A percentile compares a stretch with the other conserved stretches of the same genome.
Conservation (phyloP, 2,329 filamentous ascomycete genomes). For the Verticillium isaacii region DNA sequence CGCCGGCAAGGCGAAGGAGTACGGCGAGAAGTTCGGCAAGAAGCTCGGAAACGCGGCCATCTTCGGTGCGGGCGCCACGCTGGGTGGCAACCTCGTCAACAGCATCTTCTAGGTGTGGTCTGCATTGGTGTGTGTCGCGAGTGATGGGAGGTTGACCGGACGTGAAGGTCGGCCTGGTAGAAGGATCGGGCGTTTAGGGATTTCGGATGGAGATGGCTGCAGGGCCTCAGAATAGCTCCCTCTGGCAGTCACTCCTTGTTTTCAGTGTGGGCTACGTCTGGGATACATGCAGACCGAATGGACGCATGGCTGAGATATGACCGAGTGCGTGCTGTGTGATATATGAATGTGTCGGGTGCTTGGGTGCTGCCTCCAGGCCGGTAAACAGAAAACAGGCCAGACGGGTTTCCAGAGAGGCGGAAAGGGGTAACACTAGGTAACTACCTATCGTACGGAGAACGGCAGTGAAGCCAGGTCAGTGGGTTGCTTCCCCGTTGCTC, state of each 20-base stretch:
- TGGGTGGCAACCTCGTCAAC: conserved; percentile 87
- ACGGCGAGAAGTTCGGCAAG: conserved; percentile 94
- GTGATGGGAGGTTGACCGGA: background rate
- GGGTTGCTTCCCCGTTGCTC: too few species aligned
- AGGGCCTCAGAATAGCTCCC: conserved; percentile 36
- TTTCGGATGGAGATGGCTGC: background rate
- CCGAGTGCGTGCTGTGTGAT: background rate
- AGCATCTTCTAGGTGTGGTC: conserved; percentile 68
- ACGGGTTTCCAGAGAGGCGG: too few species aligned
- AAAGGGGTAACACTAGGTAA: too few species aligned
- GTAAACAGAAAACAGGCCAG: too few species aligned
- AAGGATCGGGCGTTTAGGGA: background rate
- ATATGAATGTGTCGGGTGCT: background rate
- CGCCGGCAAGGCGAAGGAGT: conserved; percentile 62
- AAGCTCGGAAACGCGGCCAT: conserved; percentile 79
- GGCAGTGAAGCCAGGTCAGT: too few species aligned
- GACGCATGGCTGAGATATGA: background rate
- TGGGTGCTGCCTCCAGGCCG: background rate
- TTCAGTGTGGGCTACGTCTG: conserved; percentile 61
- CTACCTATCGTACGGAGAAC: too few species aligned
- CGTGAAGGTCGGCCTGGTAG: background rate
- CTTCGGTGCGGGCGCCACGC: conserved; percentile 87
- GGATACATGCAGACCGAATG: background rate
- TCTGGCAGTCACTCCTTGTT: conserved; percentile 75
- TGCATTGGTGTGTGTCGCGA: too few species aligned